Evolutionary conservation across 371 early-diverging fungal genomes (phyloP).

Genomic region (Funneliformis caledonium): DNA sequence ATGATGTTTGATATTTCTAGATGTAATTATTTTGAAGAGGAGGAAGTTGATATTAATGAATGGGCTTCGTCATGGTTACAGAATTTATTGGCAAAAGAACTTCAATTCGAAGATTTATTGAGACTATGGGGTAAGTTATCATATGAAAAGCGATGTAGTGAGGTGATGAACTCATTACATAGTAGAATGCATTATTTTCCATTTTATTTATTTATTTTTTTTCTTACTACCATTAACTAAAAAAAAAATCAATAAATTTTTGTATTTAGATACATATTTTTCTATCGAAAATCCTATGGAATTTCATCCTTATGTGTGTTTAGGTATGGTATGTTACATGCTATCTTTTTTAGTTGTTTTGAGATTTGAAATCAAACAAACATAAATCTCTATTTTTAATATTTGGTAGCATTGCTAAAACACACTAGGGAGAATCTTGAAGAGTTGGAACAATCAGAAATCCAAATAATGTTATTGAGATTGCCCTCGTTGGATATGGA

Average conservation of each 20-base stretch:
- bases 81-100: conserved; percentile 77
- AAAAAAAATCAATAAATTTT: too few relatives aligned
- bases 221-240: not conserved
- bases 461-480: conserved; percentile 79
- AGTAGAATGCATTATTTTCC: not conserved
- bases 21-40: conserved; percentile 89
- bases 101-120: conserved; percentile 77
- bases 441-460: conserved; percentile 91
- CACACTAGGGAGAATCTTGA: conserved; percentile 78
- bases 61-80: conserved; percentile 92
- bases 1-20: conserved; percentile 23
- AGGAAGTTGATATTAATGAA: conserved; percentile 89
- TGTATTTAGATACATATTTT: conserved; percentile 73
- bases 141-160: not conserved
- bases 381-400: conserved; percentile 14
- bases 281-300: conserved; percentile 71
- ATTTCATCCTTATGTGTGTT: conserved; percentile 79
- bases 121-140: conserved; percentile 75
- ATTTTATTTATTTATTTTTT: not conserved
- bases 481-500: conserved; percentile 79
- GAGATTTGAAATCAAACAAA: conserved; percentile 30
- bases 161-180: not conserved
- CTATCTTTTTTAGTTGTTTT: conserved; percentile 46
- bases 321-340: conserved; percentile 58
- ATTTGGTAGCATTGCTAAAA: conserved; percentile 47